These are phyloP conservation scores for Nicotiana paniculata DNA, from an alignment of 257 asterid species.

Conservation along the genomic window DNA sequence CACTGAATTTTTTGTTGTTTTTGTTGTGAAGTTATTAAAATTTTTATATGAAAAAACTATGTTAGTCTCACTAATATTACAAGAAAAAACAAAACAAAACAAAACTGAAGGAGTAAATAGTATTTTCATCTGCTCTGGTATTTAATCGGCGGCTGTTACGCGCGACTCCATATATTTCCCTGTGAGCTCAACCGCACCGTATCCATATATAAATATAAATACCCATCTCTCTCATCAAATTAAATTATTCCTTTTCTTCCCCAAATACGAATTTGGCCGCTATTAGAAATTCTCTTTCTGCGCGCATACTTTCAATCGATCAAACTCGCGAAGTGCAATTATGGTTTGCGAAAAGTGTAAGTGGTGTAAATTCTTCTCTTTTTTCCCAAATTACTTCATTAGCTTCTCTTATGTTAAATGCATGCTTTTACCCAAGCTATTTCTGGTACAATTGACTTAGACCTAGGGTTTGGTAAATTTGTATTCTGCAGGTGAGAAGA, in stretches of 20 bases:
- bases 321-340: not conserved
- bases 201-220: too few relatives aligned
- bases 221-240: not conserved
- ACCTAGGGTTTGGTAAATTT: conserved; percentile 32
- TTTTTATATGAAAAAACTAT: too few relatives aligned
- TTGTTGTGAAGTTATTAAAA: too few relatives aligned
- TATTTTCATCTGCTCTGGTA: too few relatives aligned
- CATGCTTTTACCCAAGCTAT: not conserved
- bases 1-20: too few relatives aligned
- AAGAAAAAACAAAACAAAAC: too few relatives aligned
- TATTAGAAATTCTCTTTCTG: not conserved
- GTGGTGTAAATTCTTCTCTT: not conserved
- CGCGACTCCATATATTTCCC: not conserved
- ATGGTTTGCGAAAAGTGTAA: conserved; percentile 95
- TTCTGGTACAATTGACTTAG: not conserved
- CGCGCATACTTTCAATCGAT: not conserved
- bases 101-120: too few relatives aligned
- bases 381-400: not conserved
- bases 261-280: not conserved
- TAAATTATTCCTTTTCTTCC: not conserved
- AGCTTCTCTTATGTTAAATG: not conserved
- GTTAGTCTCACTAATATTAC: too few relatives aligned
- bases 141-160: not conserved
- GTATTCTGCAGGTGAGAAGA: conserved; percentile 70
- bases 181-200: not conserved